These are phyloP conservation scores for Saccharomyces uvarum DNA, from an alignment of 1,139 yeast species.

Conservation along the genomic window DNA sequence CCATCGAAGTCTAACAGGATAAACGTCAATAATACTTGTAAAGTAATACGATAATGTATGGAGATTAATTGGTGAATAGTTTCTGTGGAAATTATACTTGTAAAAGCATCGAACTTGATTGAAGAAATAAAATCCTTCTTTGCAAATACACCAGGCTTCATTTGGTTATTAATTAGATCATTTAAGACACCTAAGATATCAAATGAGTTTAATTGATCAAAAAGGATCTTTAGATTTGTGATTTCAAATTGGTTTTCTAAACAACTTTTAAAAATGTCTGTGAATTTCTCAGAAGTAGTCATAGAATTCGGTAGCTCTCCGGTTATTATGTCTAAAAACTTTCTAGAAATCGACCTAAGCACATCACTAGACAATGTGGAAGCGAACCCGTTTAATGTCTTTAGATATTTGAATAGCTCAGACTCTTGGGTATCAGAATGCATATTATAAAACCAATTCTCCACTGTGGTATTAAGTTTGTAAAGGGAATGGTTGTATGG, in stretches of 20 bases:
- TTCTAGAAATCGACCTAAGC: slow-evolving; percentile 12
- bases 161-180: slow-evolving; percentile 22
- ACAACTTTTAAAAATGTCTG: slow-evolving; percentile 32
- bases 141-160: slow-evolving; percentile 6
- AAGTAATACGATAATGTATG: slow-evolving; percentile 22
- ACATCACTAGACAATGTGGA: slow-evolving; percentile 21
- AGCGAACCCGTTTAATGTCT: slow-evolving; percentile 22
- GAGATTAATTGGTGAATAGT: slow-evolving; percentile 21
- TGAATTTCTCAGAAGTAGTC: slow-evolving; percentile 27
- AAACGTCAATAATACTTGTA: slow-evolving; percentile 23
- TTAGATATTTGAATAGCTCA: slow-evolving; percentile 14
- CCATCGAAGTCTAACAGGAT: slow-evolving; percentile 27
- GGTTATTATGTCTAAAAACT: slow-evolving; percentile 20
- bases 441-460: slow-evolving; percentile 23
- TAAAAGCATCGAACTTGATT: slow-evolving; percentile 14
- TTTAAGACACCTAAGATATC: slow-evolving; percentile 23
- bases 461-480: slow-evolving; percentile 23
- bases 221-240: slow-evolving; percentile 27
- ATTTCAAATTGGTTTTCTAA: slow-evolving; percentile 31
- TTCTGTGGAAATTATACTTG: slow-evolving; percentile 18
- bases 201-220: slow-evolving; percentile 31
- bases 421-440: slow-evolving; percentile 2
- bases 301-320: slow-evolving; percentile 16
- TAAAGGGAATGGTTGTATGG: slow-evolving; percentile 25
- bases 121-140: slow-evolving; percentile 18